A percentile compares a stretch with the other conserved stretches of the same genome.
phyloP scores from a whole-genome alignment of 2,329 filamentous ascomycete genomes.

The Aspergillus sp. region DNA sequence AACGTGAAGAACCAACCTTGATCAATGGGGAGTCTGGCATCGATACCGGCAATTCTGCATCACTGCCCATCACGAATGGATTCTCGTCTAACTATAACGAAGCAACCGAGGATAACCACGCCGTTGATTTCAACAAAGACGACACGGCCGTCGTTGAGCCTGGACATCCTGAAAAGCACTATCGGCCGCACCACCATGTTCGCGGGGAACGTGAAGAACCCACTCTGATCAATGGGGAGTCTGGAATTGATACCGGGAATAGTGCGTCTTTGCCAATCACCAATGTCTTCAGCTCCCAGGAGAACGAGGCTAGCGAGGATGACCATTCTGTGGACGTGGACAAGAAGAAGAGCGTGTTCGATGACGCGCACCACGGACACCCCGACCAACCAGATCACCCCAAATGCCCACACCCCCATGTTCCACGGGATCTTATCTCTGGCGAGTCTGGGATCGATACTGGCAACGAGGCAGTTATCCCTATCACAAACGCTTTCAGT shows the following conservation, averaged over 20 bases:
- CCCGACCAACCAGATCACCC: background rate
- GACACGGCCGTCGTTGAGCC: background rate
- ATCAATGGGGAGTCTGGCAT: conserved; percentile 27
- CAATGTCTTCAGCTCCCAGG: background rate
- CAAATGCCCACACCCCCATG: too few relatives aligned
- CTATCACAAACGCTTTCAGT: background rate
- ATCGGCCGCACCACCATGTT: conserved; percentile 5
- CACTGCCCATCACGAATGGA: background rate
- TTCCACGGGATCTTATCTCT: background rate
- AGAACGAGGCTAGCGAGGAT: background rate
- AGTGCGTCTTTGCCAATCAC: background rate
- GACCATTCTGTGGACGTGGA: conserved; percentile 23
- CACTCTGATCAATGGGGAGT: conserved; percentile 23
- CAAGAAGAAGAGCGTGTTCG: background rate
- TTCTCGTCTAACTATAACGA: background rate
- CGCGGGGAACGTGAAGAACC: conserved; percentile 18
- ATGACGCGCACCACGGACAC: background rate
- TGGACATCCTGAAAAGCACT: background rate
- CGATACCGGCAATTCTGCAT: conserved; percentile 24
- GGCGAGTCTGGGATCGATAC: conserved; percentile 9
- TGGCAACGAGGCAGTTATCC: background rate
- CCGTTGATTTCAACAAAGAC: conserved; percentile 20
- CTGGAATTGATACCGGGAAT: conserved; percentile 27
- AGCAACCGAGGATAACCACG: conserved; percentile 17
- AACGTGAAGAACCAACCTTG: background rate